Conservation (phyloP, 2,329 filamentous ascomycete species). For the Paecilomyces sp. region DNA sequence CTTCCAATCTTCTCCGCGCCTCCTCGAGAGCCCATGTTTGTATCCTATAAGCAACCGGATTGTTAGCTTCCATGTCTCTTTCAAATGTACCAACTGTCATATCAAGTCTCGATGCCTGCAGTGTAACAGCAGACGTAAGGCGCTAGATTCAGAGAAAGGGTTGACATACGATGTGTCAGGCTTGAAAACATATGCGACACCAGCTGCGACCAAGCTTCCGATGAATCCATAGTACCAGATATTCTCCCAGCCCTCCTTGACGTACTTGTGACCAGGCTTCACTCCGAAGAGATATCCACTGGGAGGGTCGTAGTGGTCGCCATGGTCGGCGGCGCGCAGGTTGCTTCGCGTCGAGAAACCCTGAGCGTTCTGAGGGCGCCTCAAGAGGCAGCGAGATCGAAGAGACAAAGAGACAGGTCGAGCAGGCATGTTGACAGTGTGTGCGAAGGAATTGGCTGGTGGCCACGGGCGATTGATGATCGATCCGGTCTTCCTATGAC, state of each 20-base stretch:
- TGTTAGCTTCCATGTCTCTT: slow-evolving; percentile 12
- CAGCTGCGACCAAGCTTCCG: slow-evolving; percentile 65
- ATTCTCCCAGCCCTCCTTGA: slow-evolving; percentile 95
- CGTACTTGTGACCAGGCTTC: slow-evolving; percentile 89
- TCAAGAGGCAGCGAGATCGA: slow-evolving; percentile 32
- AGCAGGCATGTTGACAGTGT: slow-evolving; percentile 30
- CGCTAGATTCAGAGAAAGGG: slow-evolving; percentile 3
- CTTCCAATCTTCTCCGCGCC: slow-evolving; percentile 88
- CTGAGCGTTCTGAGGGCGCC: slow-evolving; percentile 26
- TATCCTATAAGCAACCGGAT: slow-evolving; percentile 57
- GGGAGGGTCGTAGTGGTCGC: slow-evolving; percentile 80
- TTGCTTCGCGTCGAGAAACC: slow-evolving; percentile 35
- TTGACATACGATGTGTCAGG: slow-evolving; percentile 91
- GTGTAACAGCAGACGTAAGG: not conserved
- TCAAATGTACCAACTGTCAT: not conserved
- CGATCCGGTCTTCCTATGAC: not conserved
- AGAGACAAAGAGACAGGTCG: slow-evolving; percentile 31
- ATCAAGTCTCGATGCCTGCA: not conserved
- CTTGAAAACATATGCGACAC: slow-evolving; percentile 87
- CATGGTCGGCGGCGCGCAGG: slow-evolving; percentile 48
- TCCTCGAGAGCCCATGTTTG: slow-evolving; percentile 99
- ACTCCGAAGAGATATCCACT: slow-evolving; percentile 89
- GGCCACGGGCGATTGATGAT: not conserved
- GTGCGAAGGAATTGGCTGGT: not conserved
- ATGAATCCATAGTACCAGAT: slow-evolving; percentile 79